Evolutionary conservation across 805 yeast genomes (phyloP).

Genomic region (Hyphopichia homilentoma): DNA sequence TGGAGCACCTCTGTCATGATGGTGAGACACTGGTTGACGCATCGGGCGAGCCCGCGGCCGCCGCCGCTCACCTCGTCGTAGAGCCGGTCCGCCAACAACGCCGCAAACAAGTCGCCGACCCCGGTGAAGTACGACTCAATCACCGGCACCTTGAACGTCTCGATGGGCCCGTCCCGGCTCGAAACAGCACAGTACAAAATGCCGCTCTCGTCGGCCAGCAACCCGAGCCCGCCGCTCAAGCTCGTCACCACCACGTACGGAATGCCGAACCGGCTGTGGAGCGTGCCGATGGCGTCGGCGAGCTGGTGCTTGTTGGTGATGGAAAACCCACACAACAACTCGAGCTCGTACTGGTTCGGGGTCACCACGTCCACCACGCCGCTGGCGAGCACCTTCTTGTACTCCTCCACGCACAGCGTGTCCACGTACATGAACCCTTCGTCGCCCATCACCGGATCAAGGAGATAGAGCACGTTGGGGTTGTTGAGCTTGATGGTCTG

Average conservation of each 20-base stretch:
- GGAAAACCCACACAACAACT: conserved; percentile 55
- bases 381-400: conserved; percentile 46
- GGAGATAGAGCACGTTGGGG: conserved; percentile 46
- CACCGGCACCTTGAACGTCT: conserved; percentile 50
- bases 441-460: conserved; percentile 83
- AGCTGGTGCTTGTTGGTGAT: conserved; percentile 40
- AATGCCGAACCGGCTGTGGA: conserved; percentile 50
- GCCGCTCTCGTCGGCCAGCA: conserved; percentile 4
- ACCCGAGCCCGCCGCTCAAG: conserved; percentile 22
- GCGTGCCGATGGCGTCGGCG: conserved; percentile 38
- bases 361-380: conserved; percentile 69
- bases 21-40: conserved; percentile 54
- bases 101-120: conserved; percentile 89
- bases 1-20: conserved; percentile 51
- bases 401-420: conserved; percentile 35
- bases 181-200: conserved; percentile 27
- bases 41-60: conserved; percentile 9
- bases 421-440: conserved; percentile 68
- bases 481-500: conserved; percentile 28
- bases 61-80: conserved; percentile 16
- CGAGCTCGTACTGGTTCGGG: conserved; percentile 90
- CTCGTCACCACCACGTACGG: conserved; percentile 69
- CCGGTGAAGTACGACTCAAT: conserved; percentile 88
- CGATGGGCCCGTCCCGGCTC: conserved; percentile 10
- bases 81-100: conserved; percentile 65